Evolutionary conservation across 805 yeast genomes (phyloP).

Genomic region (Wickerhamomyces rabaulensis): DNA sequence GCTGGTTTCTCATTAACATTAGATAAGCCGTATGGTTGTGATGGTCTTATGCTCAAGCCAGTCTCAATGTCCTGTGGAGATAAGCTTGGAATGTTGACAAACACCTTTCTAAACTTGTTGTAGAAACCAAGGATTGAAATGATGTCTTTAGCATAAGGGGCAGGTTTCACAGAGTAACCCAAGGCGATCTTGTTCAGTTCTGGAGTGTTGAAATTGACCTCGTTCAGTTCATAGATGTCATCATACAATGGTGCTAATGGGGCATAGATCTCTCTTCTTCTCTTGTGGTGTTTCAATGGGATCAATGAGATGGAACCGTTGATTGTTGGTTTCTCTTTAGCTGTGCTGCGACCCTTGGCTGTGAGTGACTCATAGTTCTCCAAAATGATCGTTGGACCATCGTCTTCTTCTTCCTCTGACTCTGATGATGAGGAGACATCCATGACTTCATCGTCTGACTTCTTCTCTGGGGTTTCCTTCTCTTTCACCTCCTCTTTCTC

Average conservation of each 20-base stretch:
- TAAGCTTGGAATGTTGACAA: conserved; percentile 14
- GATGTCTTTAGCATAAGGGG: conserved; percentile 21
- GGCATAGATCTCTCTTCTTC: conserved; percentile 20
- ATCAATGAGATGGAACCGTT: neutral
- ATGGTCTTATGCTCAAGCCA: conserved; percentile 15
- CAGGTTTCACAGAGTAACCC: conserved; percentile 21
- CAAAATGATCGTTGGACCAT: conserved; percentile 10
- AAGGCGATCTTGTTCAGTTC: conserved; percentile 16
- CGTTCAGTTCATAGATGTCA: conserved; percentile 12
- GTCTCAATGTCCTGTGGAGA: conserved; percentile 24
- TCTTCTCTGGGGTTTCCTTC: no score
- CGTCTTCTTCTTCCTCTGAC: conserved; percentile 1
- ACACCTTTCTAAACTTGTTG: conserved; percentile 16
- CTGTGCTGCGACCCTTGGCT: conserved; percentile 20
- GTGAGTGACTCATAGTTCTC: conserved; percentile 17
- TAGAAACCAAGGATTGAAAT: conserved; percentile 16
- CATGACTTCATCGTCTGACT: no score
- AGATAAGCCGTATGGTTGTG: conserved; percentile 8
- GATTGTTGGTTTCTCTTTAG: conserved; percentile 5
- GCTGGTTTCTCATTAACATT: conserved; percentile 11
- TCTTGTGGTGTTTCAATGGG: conserved; percentile 1
- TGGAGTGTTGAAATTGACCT: neutral
- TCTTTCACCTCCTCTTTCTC: neutral
- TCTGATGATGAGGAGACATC: no score
- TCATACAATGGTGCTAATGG: conserved; percentile 16